A percentile compares a stretch with the other conserved stretches of the same genome.
Conservation (phyloP, 352 stramenopile species). For the Phytophthora cryptogea region DNA sequence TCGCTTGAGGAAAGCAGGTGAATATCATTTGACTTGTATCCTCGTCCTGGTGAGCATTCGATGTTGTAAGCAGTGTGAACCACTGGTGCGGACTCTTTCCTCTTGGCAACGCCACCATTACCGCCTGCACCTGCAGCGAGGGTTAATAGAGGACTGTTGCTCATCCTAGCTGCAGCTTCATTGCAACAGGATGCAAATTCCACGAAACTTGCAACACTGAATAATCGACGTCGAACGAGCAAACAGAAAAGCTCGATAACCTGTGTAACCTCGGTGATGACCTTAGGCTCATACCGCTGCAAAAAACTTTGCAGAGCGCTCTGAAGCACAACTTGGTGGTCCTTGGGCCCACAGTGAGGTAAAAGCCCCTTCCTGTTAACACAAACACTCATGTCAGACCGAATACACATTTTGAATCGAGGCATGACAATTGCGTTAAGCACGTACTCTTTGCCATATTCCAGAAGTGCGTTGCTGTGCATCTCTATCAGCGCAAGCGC, state of each 20-base stretch:
- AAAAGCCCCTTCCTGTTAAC: conserved; percentile 50
- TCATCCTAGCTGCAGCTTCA: conserved; percentile 43
- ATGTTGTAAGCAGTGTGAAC: conserved; percentile 87
- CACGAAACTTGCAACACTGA: conserved; percentile 76
- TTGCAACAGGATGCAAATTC: conserved; percentile 66
- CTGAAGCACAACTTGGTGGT: conserved; percentile 78
- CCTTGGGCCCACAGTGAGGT: conserved; percentile 37
- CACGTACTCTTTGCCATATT: conserved; percentile 64
- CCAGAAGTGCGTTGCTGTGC: conserved; percentile 69
- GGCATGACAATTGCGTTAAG: not conserved
- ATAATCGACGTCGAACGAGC: conserved; percentile 71
- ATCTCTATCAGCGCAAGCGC: conserved; percentile 82
- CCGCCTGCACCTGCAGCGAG: conserved; percentile 35
- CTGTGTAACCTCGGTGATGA: conserved; percentile 77
- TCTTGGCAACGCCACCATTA: conserved; percentile 22
- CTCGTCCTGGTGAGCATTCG: conserved; percentile 78
- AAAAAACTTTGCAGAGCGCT: conserved; percentile 77
- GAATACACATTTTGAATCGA: not conserved
- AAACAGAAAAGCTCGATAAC: conserved; percentile 85
- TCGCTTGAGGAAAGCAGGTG: conserved; percentile 63
- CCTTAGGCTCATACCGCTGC: conserved; percentile 74
- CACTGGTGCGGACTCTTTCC: conserved; percentile 48
- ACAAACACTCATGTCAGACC: conserved; percentile 13
- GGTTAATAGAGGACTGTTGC: conserved; percentile 35
- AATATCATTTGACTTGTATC: conserved; percentile 86